phyloP scores from a whole-genome alignment of 1,284 basidiomycete species.

The Fomitopsis pinicola region DNA sequence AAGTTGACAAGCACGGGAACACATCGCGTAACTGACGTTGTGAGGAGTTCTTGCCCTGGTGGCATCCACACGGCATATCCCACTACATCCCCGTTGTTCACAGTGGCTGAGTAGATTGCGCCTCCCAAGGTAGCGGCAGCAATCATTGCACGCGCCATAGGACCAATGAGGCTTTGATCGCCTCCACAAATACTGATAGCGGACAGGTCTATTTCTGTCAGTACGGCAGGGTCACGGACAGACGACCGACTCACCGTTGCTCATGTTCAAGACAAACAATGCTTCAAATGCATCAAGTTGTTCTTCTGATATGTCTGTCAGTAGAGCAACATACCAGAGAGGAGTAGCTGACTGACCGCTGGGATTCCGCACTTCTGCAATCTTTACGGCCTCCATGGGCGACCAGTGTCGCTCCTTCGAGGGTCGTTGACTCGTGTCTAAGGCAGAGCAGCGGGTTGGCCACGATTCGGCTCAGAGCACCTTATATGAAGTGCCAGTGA shows the following conservation, averaged over 20 bases:
- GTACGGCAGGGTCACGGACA: background rate
- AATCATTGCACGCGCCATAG: slow-evolving; percentile 14
- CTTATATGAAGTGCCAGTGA: too few relatives aligned
- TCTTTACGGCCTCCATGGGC: too few relatives aligned
- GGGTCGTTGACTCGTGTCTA: too few relatives aligned
- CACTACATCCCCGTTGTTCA: slow-evolving; percentile 7
- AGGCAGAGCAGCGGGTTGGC: too few relatives aligned
- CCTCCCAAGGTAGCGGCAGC: slow-evolving; percentile 14
- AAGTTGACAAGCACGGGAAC: background rate
- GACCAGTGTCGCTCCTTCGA: too few relatives aligned
- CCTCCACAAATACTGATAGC: slow-evolving; percentile 12
- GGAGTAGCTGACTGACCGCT: too few relatives aligned
- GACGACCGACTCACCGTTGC: slow-evolving; percentile 2
- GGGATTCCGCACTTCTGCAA: too few relatives aligned
- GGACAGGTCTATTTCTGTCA: slow-evolving; percentile 1
- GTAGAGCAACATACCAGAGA: too few relatives aligned
- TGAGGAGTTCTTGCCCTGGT: slow-evolving; percentile 14
- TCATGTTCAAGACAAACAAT: slow-evolving; percentile 3
- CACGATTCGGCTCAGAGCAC: too few relatives aligned
- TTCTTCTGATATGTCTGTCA: background rate
- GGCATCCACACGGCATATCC: slow-evolving; percentile 18
- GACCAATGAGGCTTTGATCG: slow-evolving; percentile 3
- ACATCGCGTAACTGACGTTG: slow-evolving; percentile 10
- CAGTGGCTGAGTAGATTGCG: slow-evolving; percentile 15
- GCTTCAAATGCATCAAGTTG: background rate